Base-by-base conservation (phyloP, 108 stramenopile genomes). In the Cyclotella distinguenda region DNA sequence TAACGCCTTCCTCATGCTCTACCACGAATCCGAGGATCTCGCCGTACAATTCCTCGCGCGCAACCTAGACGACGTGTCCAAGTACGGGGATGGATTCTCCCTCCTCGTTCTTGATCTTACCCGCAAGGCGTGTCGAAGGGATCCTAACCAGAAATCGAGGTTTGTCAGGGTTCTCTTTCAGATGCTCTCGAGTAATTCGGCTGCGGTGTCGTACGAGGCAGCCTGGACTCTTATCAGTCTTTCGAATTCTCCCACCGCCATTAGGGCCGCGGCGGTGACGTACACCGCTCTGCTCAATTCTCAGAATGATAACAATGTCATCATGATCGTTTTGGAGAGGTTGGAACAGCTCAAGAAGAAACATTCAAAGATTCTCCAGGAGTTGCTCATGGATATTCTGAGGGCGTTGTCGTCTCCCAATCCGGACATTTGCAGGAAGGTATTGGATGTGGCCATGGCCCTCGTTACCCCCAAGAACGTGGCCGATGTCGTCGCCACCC, bases 1-100 rank as follows among this genome's bases (percentile, higher is more conserved):
- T 47, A 99, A 97, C 78, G 99, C 99, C 44, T 99, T 99, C 78
- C 80, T 99, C 53, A 98, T 99, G 94, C 84, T 99, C 13, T 97
- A 94, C 86, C 92, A 99, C 58, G 94, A 97, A 60, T 82, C 93
- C 6, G 98, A 99, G 64, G 85, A 85, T 31, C 72, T 95, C 18
- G 98, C 99, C 40, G 94, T 99, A 67, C 95, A 97, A 62, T 99
- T 96, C 77, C 73, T 99, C 43, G 92, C 92, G 34, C 78, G 89
- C 33, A 91, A 99, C 81, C 80, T 96, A 79, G 97, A 97, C 21
- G 89, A 96, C 45, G 90, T 98, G 19, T 55, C 70, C 66, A 84
- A 88, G 72, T 97, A 81, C 64, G 96, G 96, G 19, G 95, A 97
- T 63, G 96, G 99, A 27, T 99, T 99, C 70, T 89, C 93, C 47